Conservation (phyloP, 106 monocot genomes). For the Vanilla planifolia region DNA sequence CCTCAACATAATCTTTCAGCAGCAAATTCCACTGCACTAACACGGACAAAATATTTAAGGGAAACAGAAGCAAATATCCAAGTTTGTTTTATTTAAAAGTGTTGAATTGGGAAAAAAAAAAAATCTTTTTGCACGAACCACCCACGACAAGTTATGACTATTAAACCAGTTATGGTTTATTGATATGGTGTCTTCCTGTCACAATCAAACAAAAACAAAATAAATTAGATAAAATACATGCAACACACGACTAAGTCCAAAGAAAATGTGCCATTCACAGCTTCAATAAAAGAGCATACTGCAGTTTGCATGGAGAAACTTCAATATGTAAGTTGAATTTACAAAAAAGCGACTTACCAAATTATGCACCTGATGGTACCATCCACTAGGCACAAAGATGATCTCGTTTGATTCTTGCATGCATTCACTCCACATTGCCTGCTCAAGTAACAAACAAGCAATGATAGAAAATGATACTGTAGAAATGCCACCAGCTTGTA, state of each 20-base stretch:
- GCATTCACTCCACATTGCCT: slow-evolving; percentile 88
- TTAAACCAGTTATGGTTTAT: slow-evolving; percentile 99
- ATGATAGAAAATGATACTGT: not conserved
- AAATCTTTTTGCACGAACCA: slow-evolving; percentile 42
- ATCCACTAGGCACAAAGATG: slow-evolving; percentile 98
- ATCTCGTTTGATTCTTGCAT: slow-evolving; percentile 79
- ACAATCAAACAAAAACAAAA: not conserved
- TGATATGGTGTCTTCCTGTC: slow-evolving; percentile 95
- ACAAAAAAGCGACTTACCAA: slow-evolving; percentile 36
- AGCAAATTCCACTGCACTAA: slow-evolving; percentile 77
- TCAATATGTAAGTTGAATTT: not conserved
- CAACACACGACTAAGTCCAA: too few relatives aligned
- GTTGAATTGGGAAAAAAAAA: too few relatives aligned
- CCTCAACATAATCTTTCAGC: slow-evolving; percentile 64
- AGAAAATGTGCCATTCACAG: too few relatives aligned
- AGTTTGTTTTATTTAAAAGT: too few relatives aligned
- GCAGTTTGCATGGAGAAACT: slow-evolving; percentile 3
- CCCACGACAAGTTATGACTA: slow-evolving; percentile 80
- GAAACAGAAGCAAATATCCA: not conserved
- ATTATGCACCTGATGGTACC: slow-evolving; percentile 98
- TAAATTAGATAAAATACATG: not conserved
- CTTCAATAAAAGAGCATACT: too few relatives aligned
- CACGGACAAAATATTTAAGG: not conserved
- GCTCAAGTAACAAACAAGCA: slow-evolving; percentile 19
- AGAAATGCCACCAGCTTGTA: too few relatives aligned